Evolutionary conservation across 495 filamentous ascomycete species (phyloP), one percentile per base, ranked within the genome.

Genomic region (Hypomontagnella monticulosa): DNA sequence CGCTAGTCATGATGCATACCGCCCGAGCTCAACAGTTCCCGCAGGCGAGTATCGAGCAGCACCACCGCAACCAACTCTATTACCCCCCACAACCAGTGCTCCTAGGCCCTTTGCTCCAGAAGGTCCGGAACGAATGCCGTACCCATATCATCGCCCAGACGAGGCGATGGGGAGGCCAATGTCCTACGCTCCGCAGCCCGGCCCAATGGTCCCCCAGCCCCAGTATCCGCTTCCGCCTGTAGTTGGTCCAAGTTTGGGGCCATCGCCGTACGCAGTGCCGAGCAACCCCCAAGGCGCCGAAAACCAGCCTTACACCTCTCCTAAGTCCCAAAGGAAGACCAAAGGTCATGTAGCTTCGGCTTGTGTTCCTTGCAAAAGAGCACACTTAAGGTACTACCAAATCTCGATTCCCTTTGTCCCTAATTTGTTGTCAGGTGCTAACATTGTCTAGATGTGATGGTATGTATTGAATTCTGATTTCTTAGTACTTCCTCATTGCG

Each of bases 341-440:
- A 99, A 98, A 72, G 92, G 92, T 10, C 95, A 99, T 80, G 95
- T 99, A 46, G 92, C 94, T 34, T 97, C 93, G 33, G 95, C 95
- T 14, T 99, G 95, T 74, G 90, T 97, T 56, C 96, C 97, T 71
- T 99, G 95, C 81, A 97, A 97, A 75, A 93, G 89, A 77, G 96
- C 96, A 59, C 95, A 99, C 84, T 80, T 99, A 61, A 79, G 84
- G 83, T 85, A 77, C 66, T 76, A 74, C 52, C 11, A 16, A 55
- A 61, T 47, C 54, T 59, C 64, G n/a, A 7, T 61, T 57, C 62
- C 64, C 55, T n/a, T n/a, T n/a, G 1, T 7, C 44, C 51, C 23
- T 46, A 44, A 15, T 34, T 48, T 49, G 30, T 47, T 54, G 58
- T 42, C 40, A 38, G 51, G 58, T 54, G 54, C 63, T 71, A 58